phyloP scores from a whole-genome alignment of 305 asterid genomes.

The Euphrasia arctica region DNA sequence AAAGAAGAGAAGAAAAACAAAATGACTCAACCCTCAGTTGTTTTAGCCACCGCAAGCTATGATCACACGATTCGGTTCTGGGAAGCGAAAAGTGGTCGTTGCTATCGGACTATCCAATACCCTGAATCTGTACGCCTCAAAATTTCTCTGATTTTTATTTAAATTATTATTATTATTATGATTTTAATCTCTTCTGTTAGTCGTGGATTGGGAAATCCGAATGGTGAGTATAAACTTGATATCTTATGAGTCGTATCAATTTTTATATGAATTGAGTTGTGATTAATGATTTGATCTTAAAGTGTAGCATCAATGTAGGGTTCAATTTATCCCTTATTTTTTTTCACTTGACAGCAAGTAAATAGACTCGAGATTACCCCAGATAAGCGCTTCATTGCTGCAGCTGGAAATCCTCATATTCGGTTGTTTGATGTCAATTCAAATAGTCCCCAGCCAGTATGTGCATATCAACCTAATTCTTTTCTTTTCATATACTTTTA shows the following conservation, averaged over 20 bases:
- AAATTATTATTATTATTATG: background rate
- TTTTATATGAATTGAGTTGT: slow-evolving; percentile 8
- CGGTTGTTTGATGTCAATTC: slow-evolving; percentile 87
- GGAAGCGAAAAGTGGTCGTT: slow-evolving; percentile 91
- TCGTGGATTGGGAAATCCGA: slow-evolving; percentile 3
- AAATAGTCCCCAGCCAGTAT: slow-evolving; percentile 84
- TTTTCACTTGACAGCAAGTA: slow-evolving; percentile 63
- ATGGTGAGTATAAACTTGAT: no score
- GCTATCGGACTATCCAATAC: slow-evolving; percentile 82
- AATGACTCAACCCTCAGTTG: slow-evolving; percentile 90
- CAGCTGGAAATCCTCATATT: slow-evolving; percentile 98
- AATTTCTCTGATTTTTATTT: background rate
- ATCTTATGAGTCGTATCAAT: background rate
- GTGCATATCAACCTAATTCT: slow-evolving; percentile 9
- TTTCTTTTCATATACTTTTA: slow-evolving; percentile 12
- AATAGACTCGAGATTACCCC: slow-evolving; percentile 94
- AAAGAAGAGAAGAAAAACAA: slow-evolving; percentile 27
- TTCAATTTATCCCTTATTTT: slow-evolving; percentile 25
- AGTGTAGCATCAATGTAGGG: background rate
- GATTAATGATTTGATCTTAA: background rate
- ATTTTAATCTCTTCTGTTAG: background rate
- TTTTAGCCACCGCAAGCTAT: slow-evolving; percentile 94
- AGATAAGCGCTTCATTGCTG: slow-evolving; percentile 82
- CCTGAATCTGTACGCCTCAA: slow-evolving; percentile 70
- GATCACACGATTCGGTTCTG: slow-evolving; percentile 96